These are phyloP conservation scores for Fraxinus angustifolia DNA, from an alignment of 305 asterid species.

Conservation along the genomic window DNA sequence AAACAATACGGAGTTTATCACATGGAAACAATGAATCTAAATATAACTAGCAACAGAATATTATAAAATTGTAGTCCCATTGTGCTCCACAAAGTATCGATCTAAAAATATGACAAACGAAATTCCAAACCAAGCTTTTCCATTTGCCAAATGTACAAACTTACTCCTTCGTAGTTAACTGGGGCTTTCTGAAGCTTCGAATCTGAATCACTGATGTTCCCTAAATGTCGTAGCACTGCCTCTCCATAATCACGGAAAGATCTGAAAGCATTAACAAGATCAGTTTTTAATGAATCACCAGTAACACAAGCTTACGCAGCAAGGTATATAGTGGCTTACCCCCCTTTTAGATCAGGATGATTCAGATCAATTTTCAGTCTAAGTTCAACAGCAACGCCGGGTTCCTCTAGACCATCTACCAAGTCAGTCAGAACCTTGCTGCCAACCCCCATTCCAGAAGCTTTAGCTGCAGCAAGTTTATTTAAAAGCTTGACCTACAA, in stretches of 20 bases:
- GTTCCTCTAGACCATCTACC: conserved; percentile 92
- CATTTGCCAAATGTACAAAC: conserved; percentile 21
- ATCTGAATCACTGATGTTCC: conserved; percentile 43
- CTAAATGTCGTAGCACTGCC: conserved; percentile 71
- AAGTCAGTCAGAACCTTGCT: conserved; percentile 89
- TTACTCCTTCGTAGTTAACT: conserved; percentile 94
- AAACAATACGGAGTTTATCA: conserved; percentile 5
- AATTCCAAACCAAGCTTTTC: conserved; percentile 3
- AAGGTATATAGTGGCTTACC: conserved; percentile 44
- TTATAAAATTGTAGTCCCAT: neutral
- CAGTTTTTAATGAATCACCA: conserved; percentile 3
- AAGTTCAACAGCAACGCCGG: conserved; percentile 70
- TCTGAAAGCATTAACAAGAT: conserved; percentile 38
- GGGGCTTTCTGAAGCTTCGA: conserved; percentile 78
- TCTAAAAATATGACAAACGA: neutral
- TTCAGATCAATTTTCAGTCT: conserved; percentile 84
- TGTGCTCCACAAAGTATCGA: neutral
- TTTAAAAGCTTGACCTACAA: conserved; percentile 85
- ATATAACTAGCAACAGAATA: neutral
- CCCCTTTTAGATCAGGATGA: conserved; percentile 83
- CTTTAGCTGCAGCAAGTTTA: conserved; percentile 91
- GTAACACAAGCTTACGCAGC: conserved; percentile 1
- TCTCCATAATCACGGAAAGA: conserved; percentile 91
- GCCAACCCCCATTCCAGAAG: conserved; percentile 73
- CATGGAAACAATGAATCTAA: neutral